Percentiles rank a stretch among this genome's conserved stretches.
These are phyloP conservation scores for Colletotrichum australisinense DNA, from an alignment of 2,329 filamentous ascomycete species.

Conservation along the genomic window DNA sequence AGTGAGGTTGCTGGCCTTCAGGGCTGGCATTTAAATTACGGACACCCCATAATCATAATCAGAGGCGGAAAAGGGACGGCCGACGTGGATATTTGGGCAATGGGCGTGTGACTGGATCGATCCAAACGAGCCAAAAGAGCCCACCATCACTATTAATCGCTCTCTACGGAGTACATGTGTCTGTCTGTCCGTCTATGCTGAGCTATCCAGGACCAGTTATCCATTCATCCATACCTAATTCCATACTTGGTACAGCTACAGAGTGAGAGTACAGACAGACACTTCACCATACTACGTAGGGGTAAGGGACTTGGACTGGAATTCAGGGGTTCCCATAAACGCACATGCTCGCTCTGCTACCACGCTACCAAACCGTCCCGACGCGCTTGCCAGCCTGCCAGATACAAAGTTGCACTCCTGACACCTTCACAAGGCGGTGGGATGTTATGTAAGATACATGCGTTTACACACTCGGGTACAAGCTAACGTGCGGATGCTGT, in stretches of 20 bases:
- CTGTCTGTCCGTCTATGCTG: too few relatives aligned
- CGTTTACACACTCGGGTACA: neutral
- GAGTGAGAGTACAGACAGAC: neutral
- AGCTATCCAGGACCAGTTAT: neutral
- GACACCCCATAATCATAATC: conserved; percentile 34
- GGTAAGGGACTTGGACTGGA: neutral
- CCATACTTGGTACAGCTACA: too few relatives aligned
- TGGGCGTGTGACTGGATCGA: conserved; percentile 14
- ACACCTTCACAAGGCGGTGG: neutral
- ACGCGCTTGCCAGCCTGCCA: conserved; percentile 10
- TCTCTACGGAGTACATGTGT: too few relatives aligned
- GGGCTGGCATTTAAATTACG: conserved; percentile 36
- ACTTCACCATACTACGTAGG: neutral
- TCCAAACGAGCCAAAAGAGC: conserved; percentile 8
- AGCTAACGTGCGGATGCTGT: neutral
- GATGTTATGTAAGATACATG: neutral
- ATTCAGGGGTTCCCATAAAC: conserved; percentile 35
- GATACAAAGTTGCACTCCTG: neutral
- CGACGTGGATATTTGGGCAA: neutral
- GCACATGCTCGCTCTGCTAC: conserved; percentile 26
- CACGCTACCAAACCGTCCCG: conserved; percentile 16
- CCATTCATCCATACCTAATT: neutral
- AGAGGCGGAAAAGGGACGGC: conserved; percentile 3
- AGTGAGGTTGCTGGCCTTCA: conserved; percentile 30
- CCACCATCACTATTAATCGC: neutral